Base-by-base conservation (phyloP, 176 grass and related monocot genomes). In the Coix lacrymajobi region DNA sequence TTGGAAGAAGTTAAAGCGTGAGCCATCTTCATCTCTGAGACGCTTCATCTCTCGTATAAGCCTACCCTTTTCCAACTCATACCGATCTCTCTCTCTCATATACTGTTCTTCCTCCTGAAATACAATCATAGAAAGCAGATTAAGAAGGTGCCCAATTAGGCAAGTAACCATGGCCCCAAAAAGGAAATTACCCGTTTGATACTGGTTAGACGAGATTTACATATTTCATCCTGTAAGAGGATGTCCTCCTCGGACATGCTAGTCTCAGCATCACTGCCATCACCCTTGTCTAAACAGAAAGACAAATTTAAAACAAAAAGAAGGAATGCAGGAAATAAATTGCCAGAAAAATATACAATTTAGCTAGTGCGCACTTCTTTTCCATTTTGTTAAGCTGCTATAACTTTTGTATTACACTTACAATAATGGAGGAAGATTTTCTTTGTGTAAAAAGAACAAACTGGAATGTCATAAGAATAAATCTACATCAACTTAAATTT, bases 21-120 rank as follows among this genome's bases (percentile, higher is more conserved):
- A 99, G 19, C 97, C 97, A 79, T 96, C 97, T 84, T 99, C 97
- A 78, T 99, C 97, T 88, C 97, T 93, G 83, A 99, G 70, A 52
- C 97, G 93, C 83, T 99, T 99, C 97, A 99, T 99, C 92, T 99
- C 97, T 62, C 97, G 93, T 89, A 99, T 93, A 56, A 99, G 91
- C 78, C 91, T 92, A 67, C 93, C 97, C 72, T 96, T 99, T 86
- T 99, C 97, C 69, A 99, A 80, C 78, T 99, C 97, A 85, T 89
- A 99, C 17, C 93, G 91, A 83, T 99, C 97, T 85, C 91, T 90
- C 86, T 99, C 97, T 86, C 87, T 90, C 75, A 96, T 65, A 90
- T 86, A 96, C 60, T 86, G 90, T 64, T 99, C 97, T 92, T 99
- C 97, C 67, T 99, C 97, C 97, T 99, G 79, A 74, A 79, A 78